Evolutionary conservation across 805 yeast species (phyloP), one percentile per base, ranked within the genome.

Genomic region (Candida stauntonica): DNA sequence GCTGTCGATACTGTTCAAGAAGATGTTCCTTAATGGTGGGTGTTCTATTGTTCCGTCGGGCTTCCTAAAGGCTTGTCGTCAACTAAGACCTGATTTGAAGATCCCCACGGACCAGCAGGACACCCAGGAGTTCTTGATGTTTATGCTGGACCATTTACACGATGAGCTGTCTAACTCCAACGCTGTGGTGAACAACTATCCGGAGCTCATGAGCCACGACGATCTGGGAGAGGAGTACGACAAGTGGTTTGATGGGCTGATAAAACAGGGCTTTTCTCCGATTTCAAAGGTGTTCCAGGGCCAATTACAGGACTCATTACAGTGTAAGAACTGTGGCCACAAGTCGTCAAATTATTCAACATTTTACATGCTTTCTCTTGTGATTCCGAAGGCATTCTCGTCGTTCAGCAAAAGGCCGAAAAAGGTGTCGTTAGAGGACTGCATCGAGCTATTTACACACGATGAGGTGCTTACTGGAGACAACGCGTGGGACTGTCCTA

Each of bases 401-500:
- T 28, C 51, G 3, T 44, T 53, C 16, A 52, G 61, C 4, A 62
- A 62, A 33, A 61, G 61, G 18, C 48, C 54, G 17, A 51, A 51
- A 34, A 60, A 62, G 12, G 68, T 72, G 13, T 66, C 71, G 35
- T 57, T 84, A 38, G 76, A 81, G 32, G 86, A 82, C 40, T 77
- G 88, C 48, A 72, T 84, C 30, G 61, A 67, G 23, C 67, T 78
- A 53, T 82, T 75, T 52, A 75, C 84, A 0, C 66, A 70, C 37
- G 79, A 77, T 42, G 94, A 84, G 56, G 67, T 78, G 4, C 60
- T 84, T 36, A 67, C 70, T 7, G 82, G 86, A 18, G 89, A 80
- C 6, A 83, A 84, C 60, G 86, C 93, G 1, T 84, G 94, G 94
- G 75, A 80, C 46, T 84, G 94, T 64, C 89, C 93, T 7, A 74